Base-by-base conservation (phyloP, 805 yeast species). In the Kodamaea leandrae region DNA sequence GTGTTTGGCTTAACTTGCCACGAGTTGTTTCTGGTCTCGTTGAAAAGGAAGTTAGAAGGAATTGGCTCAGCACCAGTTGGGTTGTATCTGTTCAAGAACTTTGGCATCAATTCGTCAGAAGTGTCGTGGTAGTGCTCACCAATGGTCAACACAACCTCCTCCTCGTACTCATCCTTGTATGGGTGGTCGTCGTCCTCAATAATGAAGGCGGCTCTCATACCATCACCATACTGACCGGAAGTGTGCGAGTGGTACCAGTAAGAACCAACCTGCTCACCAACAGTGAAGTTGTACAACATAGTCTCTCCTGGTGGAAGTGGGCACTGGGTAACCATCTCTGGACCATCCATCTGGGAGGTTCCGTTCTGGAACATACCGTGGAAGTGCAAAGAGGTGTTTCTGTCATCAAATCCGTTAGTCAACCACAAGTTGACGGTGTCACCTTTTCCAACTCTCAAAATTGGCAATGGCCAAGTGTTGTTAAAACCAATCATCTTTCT, bases 11-110 rank as follows among this genome's bases (percentile, higher is more conserved):
- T 58, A 42, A 91, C 95, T 6, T 66, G 50, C 84, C 88, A 80
- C n/a, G 90, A 77, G 56, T 76, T 69, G 63, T 85, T 83, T 55
- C 72, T 76, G 9, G 96, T 82, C 58, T 89, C 88, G 68, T 91
- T 91, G 62, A 89, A 71, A 53, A 93, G 74, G 52, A 85, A 64
- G 59, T 76, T 71, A 50, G 86, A 84, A 6, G 99, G 99, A 52
- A 93, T 82, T 38, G 99, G 99, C 68, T 93, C 99, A 32, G 98
- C 96, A 57, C 99, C 99, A 7, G 96, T 87, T 44, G 99, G 99
- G 65, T 93, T 93, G 70, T 73, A 81, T 47, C 82, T 60, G 50
- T 68, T 77, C 71, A 89, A 58, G 68, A 93, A 90, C 26, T 53
- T 44, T 13, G 73, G 67, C 48, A 72, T 66, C 50, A 84, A 68